Conservation (phyloP, 352 stramenopile genomes). For the Plasmopara muralis region DNA sequence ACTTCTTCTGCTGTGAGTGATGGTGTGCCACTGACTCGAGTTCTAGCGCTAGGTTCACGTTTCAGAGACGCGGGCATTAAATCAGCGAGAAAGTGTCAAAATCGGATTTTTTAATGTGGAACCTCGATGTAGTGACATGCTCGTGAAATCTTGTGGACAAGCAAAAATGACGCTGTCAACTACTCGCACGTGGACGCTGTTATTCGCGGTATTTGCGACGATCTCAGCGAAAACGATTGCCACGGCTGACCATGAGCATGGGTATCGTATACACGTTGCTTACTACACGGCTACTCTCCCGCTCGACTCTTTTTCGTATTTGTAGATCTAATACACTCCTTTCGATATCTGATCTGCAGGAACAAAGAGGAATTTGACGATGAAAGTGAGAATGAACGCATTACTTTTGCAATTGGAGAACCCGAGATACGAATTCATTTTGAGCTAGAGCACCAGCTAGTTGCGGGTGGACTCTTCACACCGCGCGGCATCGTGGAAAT, state of each 20-base stretch:
- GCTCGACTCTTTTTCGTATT: slow-evolving; percentile 3
- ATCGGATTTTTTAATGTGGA: slow-evolving; percentile 1
- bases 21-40: slow-evolving; percentile 8
- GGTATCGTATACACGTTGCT: neutral
- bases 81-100: slow-evolving; percentile 9
- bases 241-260: slow-evolving; percentile 6
- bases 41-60: slow-evolving; percentile 15
- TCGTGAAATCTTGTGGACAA: slow-evolving; percentile 4
- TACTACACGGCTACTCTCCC: neutral
- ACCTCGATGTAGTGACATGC: slow-evolving; percentile 1
- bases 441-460: slow-evolving; percentile 57
- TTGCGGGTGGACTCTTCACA: slow-evolving; percentile 26
- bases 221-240: slow-evolving; percentile 25
- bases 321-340: slow-evolving; percentile 6
- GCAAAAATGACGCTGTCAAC: slow-evolving; percentile 11
- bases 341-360: slow-evolving; percentile 18
- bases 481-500: slow-evolving; percentile 55
- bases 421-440: slow-evolving; percentile 48
- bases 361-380: slow-evolving; percentile 64
- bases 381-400: slow-evolving; percentile 45
- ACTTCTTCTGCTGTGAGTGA: slow-evolving; percentile 13
- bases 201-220: slow-evolving; percentile 27
- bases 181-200: slow-evolving; percentile 8
- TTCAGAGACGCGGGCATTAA: slow-evolving; percentile 13
- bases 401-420: slow-evolving; percentile 22